Conservation (phyloP, 2,329 filamentous ascomycete species). For the Nannizziopsis barbatae region DNA sequence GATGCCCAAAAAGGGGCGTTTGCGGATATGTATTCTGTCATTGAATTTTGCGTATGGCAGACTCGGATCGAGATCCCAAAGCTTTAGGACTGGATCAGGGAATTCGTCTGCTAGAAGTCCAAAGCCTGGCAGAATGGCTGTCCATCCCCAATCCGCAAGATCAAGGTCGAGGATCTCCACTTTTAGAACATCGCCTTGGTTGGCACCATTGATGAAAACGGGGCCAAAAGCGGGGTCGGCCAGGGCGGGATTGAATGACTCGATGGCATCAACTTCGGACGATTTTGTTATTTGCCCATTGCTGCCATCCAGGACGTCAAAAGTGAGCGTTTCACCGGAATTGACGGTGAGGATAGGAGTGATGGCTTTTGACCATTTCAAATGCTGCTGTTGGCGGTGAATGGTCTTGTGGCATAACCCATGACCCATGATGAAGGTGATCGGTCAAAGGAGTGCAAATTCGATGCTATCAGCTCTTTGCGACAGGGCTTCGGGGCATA, state of each 20-base stretch:
- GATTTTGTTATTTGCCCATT: conserved; percentile 40
- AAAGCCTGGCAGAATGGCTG: conserved; percentile 42
- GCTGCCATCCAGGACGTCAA: conserved; percentile 42
- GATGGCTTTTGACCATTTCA: conserved; percentile 41
- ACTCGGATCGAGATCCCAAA: conserved; percentile 38
- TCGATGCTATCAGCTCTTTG: conserved; percentile 1
- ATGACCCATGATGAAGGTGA: conserved; percentile 15
- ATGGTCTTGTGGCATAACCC: conserved; percentile 18
- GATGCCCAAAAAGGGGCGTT: conserved; percentile 44
- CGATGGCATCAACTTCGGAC: conserved; percentile 33
- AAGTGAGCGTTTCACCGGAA: conserved; percentile 39
- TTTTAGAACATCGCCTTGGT: conserved; percentile 43
- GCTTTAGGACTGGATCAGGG: conserved; percentile 35
- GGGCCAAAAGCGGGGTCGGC: conserved; percentile 44
- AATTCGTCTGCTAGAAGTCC: conserved; percentile 43
- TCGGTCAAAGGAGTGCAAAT: no score
- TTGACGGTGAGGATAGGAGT: conserved; percentile 38
- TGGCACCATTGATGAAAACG: conserved; percentile 39
- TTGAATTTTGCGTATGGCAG: conserved; percentile 38
- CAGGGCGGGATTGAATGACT: conserved; percentile 32
- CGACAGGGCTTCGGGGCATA: no score
- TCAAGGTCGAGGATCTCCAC: conserved; percentile 41
- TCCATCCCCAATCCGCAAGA: conserved; percentile 43
- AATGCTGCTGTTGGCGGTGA: conserved; percentile 30
- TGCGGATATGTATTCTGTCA: conserved; percentile 39